These are phyloP conservation scores for Wickerhamomyces pijperi DNA, from an alignment of 805 yeast species.

Conservation along the genomic window DNA sequence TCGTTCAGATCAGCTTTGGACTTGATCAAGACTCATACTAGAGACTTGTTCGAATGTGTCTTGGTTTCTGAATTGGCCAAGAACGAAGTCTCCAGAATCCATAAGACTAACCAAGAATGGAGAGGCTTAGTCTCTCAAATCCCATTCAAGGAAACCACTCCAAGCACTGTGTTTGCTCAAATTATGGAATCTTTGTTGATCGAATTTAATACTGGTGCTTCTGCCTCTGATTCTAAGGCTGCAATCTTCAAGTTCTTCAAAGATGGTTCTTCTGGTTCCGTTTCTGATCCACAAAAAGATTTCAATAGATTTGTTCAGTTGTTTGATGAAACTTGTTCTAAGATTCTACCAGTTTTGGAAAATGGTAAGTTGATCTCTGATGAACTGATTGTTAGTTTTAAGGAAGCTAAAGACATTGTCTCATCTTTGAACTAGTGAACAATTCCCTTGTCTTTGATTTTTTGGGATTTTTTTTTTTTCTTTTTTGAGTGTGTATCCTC, in stretches of 20 bases:
- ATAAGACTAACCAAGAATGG: constrained; percentile 45
- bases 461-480: too few relatives aligned
- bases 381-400: not conserved
- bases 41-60: constrained; percentile 44
- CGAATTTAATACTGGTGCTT: constrained; percentile 2
- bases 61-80: constrained; percentile 40
- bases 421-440: too few relatives aligned
- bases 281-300: not conserved
- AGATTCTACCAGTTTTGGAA: not conserved
- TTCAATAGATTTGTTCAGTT: not conserved
- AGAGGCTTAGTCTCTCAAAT: constrained; percentile 36
- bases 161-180: constrained; percentile 56
- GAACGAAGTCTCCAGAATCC: constrained; percentile 46
- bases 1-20: constrained; percentile 57
- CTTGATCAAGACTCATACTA: constrained; percentile 35
- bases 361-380: not conserved
- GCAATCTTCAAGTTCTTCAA: not conserved
- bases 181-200: constrained; percentile 33
- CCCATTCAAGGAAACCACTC: constrained; percentile 49
- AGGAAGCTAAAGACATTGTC: too few relatives aligned
- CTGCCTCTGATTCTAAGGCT: not conserved
- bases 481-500: too few relatives aligned
- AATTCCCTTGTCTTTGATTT: too few relatives aligned
- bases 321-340: not conserved
- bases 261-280: not conserved